These are phyloP conservation scores for Curvularia lunata DNA, from an alignment of 2,329 filamentous ascomycete species.

Conservation along the genomic window DNA sequence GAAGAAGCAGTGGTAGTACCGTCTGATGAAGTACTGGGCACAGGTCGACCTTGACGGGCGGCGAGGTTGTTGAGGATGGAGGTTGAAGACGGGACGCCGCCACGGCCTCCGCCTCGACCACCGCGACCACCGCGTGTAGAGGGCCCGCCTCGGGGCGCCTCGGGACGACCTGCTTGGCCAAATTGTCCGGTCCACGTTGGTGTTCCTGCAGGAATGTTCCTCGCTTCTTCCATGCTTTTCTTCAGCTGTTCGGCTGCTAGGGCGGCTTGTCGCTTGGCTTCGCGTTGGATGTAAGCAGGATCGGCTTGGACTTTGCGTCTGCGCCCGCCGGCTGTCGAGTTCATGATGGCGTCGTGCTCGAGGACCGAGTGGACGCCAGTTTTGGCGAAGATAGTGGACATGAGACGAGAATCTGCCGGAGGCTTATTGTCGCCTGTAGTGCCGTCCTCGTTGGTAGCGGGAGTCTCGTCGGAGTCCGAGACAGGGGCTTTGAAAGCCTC, in stretches of 20 bases:
- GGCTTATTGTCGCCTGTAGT: constrained; percentile 13
- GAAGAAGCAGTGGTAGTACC: background rate
- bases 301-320: constrained; percentile 75
- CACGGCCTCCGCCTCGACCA: constrained; percentile 36
- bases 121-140: constrained; percentile 53
- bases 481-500: constrained; percentile 51
- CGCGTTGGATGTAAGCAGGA: constrained; percentile 76
- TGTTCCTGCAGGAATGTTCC: constrained; percentile 76
- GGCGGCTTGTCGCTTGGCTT: constrained; percentile 80
- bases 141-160: constrained; percentile 40
- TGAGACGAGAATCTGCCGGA: constrained; percentile 67
- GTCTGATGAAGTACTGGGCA: constrained; percentile 16
- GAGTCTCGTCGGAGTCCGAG: constrained; percentile 35
- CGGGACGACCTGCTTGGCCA: constrained; percentile 74
- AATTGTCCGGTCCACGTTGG: constrained; percentile 93
- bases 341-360: constrained; percentile 88
- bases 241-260: constrained; percentile 78
- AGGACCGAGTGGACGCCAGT: constrained; percentile 88
- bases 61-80: constrained; percentile 54
- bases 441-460: constrained; percentile 21
- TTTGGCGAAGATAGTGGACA: constrained; percentile 86
- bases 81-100: constrained; percentile 52
- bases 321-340: constrained; percentile 49
- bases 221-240: constrained; percentile 74
- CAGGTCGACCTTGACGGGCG: constrained; percentile 47